Conservation (phyloP, 192 early-diverging fungal species). For the Geosiphon pyriformis region DNA sequence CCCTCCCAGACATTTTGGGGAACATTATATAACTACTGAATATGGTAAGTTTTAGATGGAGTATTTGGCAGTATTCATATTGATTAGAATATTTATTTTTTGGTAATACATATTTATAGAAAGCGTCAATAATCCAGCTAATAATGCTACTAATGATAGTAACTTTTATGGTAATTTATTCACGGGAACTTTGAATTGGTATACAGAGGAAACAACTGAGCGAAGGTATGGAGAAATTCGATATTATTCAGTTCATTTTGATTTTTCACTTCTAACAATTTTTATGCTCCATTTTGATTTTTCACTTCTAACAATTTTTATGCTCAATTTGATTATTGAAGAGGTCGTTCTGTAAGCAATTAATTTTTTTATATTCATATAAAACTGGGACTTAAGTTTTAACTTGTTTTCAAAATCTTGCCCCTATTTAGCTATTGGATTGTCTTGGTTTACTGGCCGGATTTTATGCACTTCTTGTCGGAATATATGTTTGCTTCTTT, state of each 20-base stretch:
- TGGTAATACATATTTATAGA: slow-evolving; percentile 1
- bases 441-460: slow-evolving; percentile 11
- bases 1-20: slow-evolving; percentile 6
- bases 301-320: background rate
- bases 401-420: too few relatives aligned
- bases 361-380: background rate
- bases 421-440: slow-evolving; percentile 13
- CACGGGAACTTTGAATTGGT: slow-evolving; percentile 22
- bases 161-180: slow-evolving; percentile 20
- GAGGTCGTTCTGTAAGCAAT: background rate
- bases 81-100: background rate
- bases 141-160: background rate
- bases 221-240: background rate
- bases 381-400: too few relatives aligned
- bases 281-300: background rate
- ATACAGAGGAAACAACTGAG: slow-evolving; percentile 5
- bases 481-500: slow-evolving; percentile 17
- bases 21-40: slow-evolving; percentile 1
- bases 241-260: background rate
- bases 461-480: slow-evolving; percentile 13
- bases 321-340: background rate
- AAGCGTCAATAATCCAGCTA: slow-evolving; percentile 11
- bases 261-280: background rate
- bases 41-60: slow-evolving; percentile 8
- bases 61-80: background rate